These are phyloP conservation scores for Aspergillus ruber DNA, from an alignment of 2,329 filamentous ascomycete genomes.

Conservation along the genomic window DNA sequence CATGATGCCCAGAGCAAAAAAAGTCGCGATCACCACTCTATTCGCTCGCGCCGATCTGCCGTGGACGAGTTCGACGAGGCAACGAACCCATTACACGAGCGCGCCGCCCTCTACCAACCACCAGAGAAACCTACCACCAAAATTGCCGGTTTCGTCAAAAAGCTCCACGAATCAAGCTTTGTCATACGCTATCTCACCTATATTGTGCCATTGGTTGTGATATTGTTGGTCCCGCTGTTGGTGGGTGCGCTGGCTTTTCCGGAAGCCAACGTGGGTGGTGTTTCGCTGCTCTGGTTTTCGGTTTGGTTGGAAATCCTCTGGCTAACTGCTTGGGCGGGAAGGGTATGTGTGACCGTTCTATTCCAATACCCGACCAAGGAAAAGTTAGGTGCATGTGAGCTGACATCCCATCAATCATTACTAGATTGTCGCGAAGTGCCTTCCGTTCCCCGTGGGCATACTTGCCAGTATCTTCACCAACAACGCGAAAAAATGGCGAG, in stretches of 20 bases:
- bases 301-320: constrained; percentile 94
- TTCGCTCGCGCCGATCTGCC: constrained; percentile 46
- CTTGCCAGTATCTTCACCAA: constrained; percentile 73
- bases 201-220: constrained; percentile 56
- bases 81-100: constrained; percentile 64
- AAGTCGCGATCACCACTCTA: constrained; percentile 22
- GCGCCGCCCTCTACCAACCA: constrained; percentile 58
- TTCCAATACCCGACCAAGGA: too few species aligned
- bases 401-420: background rate
- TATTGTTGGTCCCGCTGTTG: constrained; percentile 63
- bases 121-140: constrained; percentile 56
- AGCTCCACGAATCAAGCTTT: constrained; percentile 58
- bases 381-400: too few species aligned
- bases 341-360: constrained; percentile 32
- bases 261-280: constrained; percentile 62
- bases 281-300: constrained; percentile 80
- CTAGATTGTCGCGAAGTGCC: constrained; percentile 56
- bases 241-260: constrained; percentile 56
- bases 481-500: constrained; percentile 87
- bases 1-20: constrained; percentile 22
- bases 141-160: constrained; percentile 59
- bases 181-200: constrained; percentile 66
- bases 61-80: constrained; percentile 62
- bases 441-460: constrained; percentile 57
- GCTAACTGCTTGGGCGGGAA: constrained; percentile 78